phyloP scores from a whole-genome alignment of 495 filamentous ascomycete species.

The Coniosporium apollinis region DNA sequence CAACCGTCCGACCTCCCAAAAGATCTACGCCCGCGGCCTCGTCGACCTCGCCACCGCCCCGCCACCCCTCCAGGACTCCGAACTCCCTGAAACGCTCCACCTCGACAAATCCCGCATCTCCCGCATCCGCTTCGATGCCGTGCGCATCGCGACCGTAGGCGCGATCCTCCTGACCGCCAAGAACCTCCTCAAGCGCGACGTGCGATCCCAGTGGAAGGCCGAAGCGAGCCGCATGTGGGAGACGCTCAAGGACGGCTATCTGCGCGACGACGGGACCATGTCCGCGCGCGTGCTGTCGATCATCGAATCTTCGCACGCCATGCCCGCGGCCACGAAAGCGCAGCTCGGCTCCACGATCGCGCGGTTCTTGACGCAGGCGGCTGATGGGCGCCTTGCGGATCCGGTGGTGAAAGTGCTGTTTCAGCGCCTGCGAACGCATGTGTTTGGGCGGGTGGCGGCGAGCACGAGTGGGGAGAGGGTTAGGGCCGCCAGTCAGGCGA shows the following conservation, averaged over 20 bases:
- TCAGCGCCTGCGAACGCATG: conserved; percentile 53
- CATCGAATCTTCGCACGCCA: conserved; percentile 61
- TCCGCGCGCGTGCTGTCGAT: conserved; percentile 43
- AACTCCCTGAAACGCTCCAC: conserved; percentile 70
- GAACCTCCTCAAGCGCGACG: conserved; percentile 86
- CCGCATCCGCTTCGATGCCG: conserved; percentile 46
- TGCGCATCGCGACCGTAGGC: conserved; percentile 64
- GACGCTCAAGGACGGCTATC: conserved; percentile 17
- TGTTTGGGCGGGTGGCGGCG: conserved; percentile 60
- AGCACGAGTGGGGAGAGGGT: conserved; percentile 66
- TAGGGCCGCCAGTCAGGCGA: conserved; percentile 61
- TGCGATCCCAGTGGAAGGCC: conserved; percentile 72
- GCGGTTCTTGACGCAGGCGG: conserved; percentile 36
- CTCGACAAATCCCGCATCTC: conserved; percentile 59
- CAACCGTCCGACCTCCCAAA: conserved; percentile 41
- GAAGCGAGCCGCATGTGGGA: conserved; percentile 61
- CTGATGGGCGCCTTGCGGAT: conserved; percentile 38
- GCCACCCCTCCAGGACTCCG: conserved; percentile 33
- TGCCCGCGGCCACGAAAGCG: conserved; percentile 48
- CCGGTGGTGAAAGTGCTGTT: conserved; percentile 71
- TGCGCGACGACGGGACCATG: neutral
- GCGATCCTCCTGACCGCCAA: conserved; percentile 81
- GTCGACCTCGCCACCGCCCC: conserved; percentile 47
- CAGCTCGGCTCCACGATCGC: conserved; percentile 38
- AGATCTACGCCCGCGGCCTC: conserved; percentile 66